These are phyloP conservation scores for Metschnikowia aberdeeniae DNA, from an alignment of 805 yeast species.

Conservation along the genomic window DNA sequence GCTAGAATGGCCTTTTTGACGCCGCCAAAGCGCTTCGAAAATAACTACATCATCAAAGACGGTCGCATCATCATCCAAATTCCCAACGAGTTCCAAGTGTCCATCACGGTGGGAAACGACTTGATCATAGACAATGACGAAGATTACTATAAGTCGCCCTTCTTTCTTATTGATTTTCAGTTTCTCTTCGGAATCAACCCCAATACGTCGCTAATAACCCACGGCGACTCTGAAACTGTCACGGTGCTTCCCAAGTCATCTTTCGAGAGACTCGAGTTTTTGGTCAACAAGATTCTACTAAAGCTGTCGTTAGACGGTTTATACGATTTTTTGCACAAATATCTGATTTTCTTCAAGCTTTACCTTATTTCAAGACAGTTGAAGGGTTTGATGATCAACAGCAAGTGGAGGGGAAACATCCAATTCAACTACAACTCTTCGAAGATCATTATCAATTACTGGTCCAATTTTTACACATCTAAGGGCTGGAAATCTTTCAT, in stretches of 20 bases:
- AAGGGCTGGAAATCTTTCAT: slow-evolving; percentile 49
- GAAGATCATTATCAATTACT: slow-evolving; percentile 56
- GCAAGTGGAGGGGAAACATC: slow-evolving; percentile 57
- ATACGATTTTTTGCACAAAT: slow-evolving; percentile 53
- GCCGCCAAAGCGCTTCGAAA: slow-evolving; percentile 59
- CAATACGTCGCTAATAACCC: slow-evolving; percentile 30
- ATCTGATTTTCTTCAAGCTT: slow-evolving; percentile 61
- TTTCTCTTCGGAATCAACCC: slow-evolving; percentile 51
- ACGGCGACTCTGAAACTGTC: slow-evolving; percentile 21
- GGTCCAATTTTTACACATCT: slow-evolving; percentile 46
- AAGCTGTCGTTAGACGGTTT: slow-evolving; percentile 48
- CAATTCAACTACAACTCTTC: slow-evolving; percentile 56
- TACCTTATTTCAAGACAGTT: slow-evolving; percentile 58
- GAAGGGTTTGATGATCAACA: slow-evolving; percentile 39
- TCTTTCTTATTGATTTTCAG: slow-evolving; percentile 73
- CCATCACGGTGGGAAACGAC: slow-evolving; percentile 67
- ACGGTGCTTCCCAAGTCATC: slow-evolving; percentile 31
- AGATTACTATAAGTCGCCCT: slow-evolving; percentile 50
- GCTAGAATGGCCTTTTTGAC: slow-evolving; percentile 69
- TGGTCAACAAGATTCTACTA: slow-evolving; percentile 50
- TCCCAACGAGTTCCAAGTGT: slow-evolving; percentile 56
- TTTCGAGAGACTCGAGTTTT: slow-evolving; percentile 45
- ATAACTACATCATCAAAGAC: slow-evolving; percentile 58
- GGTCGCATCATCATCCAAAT: slow-evolving; percentile 72
- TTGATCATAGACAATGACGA: slow-evolving; percentile 44